These are phyloP conservation scores for Linum trigynum DNA, from an alignment of 345 rosid genomes.

Conservation along the genomic window DNA sequence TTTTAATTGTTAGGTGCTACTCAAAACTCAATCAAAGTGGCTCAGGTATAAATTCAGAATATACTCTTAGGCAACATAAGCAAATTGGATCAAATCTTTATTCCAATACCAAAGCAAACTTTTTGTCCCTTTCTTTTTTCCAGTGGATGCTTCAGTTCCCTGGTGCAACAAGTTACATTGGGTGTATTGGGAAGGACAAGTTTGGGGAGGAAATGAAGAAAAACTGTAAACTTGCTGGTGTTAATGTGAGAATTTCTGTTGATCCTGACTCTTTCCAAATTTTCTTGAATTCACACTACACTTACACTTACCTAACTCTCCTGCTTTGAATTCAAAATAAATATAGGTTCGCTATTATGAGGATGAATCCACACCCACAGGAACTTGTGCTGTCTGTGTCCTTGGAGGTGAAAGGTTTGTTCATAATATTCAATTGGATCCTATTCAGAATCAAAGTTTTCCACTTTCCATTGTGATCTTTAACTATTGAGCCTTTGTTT, in stretches of 20 bases:
- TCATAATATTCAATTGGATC: constrained; percentile 1
- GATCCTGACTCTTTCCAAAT: background rate
- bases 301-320: background rate
- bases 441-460: background rate
- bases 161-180: constrained; percentile 81
- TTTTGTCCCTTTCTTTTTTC: background rate
- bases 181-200: constrained; percentile 91
- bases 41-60: constrained; percentile 50
- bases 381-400: constrained; percentile 97
- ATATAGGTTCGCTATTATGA: constrained; percentile 69
- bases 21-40: constrained; percentile 88
- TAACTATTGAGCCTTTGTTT: background rate
- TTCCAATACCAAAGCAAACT: background rate
- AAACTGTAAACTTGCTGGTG: constrained; percentile 57
- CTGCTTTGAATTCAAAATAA: background rate
- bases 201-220: constrained; percentile 97
- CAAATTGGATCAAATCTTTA: no score
- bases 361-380: constrained; percentile 73
- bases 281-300: background rate
- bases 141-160: constrained; percentile 99
- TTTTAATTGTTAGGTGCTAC: constrained; percentile 44
- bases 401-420: constrained; percentile 90
- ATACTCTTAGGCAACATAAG: no score
- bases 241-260: constrained; percentile 41
- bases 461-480: background rate